Conservation (phyloP, 139 green algal species). For the Tetradesmus obliquus region DNA sequence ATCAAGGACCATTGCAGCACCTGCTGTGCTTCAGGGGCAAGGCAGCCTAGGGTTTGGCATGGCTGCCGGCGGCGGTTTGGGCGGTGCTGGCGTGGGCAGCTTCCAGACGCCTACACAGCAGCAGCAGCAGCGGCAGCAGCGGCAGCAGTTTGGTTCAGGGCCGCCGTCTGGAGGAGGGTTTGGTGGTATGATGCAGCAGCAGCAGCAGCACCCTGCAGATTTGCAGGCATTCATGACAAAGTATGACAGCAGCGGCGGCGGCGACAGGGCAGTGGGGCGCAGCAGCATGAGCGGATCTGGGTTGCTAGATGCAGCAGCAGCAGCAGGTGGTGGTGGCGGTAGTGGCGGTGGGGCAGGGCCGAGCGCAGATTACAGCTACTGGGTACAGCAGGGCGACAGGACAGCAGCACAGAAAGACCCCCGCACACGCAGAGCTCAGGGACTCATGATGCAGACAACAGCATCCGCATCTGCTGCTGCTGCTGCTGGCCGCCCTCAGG, state of each 20-base stretch:
- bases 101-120: background rate
- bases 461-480: background rate
- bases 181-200: background rate
- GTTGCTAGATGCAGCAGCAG: background rate
- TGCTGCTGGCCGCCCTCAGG: background rate
- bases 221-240: slow-evolving; percentile 34
- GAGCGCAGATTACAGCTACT: background rate
- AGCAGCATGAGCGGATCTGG: background rate
- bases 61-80: background rate
- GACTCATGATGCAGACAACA: background rate
- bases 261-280: background rate
- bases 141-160: background rate
- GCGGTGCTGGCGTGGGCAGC: background rate
- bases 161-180: background rate
- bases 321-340: background rate
- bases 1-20: background rate
- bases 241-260: background rate
- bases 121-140: slow-evolving; percentile 15
- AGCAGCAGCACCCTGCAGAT: background rate
- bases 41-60: slow-evolving; percentile 34
- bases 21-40: background rate
- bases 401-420: background rate
- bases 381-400: slow-evolving; percentile 11
- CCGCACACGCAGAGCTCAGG: background rate
- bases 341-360: background rate